A percentile compares a stretch with the other conserved stretches of the same genome.
These are phyloP conservation scores for Vanrija pseudolonga DNA, from an alignment of 1,284 basidiomycete genomes.

Conservation along the genomic window DNA sequence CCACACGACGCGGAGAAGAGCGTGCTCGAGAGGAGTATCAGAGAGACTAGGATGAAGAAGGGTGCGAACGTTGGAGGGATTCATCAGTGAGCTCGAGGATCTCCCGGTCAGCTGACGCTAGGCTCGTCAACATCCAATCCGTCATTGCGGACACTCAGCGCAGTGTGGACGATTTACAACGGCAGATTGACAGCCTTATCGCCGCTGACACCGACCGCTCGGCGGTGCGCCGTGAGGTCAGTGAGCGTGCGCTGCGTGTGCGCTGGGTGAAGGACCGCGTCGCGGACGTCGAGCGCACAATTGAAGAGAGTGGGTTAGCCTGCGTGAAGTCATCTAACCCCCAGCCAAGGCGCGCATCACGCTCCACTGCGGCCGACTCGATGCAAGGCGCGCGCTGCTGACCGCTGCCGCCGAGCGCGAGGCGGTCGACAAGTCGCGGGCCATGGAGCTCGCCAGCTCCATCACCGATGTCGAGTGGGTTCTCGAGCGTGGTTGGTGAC, in stretches of 20 bases:
- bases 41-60: slow-evolving; percentile 48
- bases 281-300: slow-evolving; percentile 23
- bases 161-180: slow-evolving; percentile 58
- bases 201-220: slow-evolving; percentile 51
- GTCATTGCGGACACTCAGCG: slow-evolving; percentile 64
- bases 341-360: slow-evolving; percentile 27
- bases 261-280: slow-evolving; percentile 27
- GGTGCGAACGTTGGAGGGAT: slow-evolving; percentile 41
- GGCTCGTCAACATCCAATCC: slow-evolving; percentile 66
- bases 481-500: neutral
- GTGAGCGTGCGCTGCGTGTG: slow-evolving; percentile 30
- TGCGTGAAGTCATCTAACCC: slow-evolving; percentile 5
- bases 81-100: slow-evolving; percentile 34
- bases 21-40: slow-evolving; percentile 39
- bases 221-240: slow-evolving; percentile 55
- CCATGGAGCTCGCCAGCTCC: slow-evolving; percentile 17
- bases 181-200: slow-evolving; percentile 57
- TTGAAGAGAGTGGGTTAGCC: slow-evolving; percentile 26
- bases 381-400: slow-evolving; percentile 25
- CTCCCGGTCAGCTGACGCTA: slow-evolving; percentile 35
- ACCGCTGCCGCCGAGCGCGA: slow-evolving; percentile 27
- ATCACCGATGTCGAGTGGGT: slow-evolving; percentile 31
- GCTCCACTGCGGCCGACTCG: slow-evolving; percentile 19
- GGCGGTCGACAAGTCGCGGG: slow-evolving; percentile 19
- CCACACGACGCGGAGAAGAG: slow-evolving; percentile 10